phyloP scores from a whole-genome alignment of 371 early-diverging fungal genomes.

The Syncephalastrum sp. region DNA sequence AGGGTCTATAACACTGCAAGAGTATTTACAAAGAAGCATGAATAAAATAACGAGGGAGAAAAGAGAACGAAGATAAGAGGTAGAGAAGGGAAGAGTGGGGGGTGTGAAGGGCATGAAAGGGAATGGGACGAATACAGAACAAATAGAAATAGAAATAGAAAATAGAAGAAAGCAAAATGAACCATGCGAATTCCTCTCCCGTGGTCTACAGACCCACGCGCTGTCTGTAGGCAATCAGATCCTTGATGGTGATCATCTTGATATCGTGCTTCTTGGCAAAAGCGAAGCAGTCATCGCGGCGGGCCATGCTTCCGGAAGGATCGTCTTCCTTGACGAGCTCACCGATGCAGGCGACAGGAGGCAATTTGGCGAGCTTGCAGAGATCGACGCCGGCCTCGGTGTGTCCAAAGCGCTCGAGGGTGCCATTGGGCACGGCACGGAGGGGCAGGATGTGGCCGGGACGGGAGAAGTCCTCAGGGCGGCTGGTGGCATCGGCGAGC shows the following conservation, averaged over 20 bases:
- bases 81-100: no score
- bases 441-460: conserved; percentile 97
- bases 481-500: conserved; percentile 70
- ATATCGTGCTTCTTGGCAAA: conserved; percentile 84
- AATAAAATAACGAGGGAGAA: background rate
- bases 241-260: conserved; percentile 87
- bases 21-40: conserved; percentile 1
- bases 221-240: conserved; percentile 69
- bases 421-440: conserved; percentile 77
- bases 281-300: conserved; percentile 85
- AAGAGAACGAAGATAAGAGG: background rate
- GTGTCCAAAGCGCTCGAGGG: conserved; percentile 85
- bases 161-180: no score
- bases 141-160: no score
- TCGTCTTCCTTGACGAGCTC: conserved; percentile 90
- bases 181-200: no score
- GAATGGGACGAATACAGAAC: no score
- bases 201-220: conserved; percentile 9
- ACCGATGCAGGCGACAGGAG: conserved; percentile 87
- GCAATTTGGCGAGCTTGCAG: conserved; percentile 77
- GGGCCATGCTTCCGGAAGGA: conserved; percentile 79
- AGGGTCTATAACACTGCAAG: conserved; percentile 1
- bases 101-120: no score
- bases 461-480: conserved; percentile 74
- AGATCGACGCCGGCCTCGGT: conserved; percentile 95